phyloP scores from a whole-genome alignment of 805 yeast genomes.

The Huiozyma sinensis region DNA sequence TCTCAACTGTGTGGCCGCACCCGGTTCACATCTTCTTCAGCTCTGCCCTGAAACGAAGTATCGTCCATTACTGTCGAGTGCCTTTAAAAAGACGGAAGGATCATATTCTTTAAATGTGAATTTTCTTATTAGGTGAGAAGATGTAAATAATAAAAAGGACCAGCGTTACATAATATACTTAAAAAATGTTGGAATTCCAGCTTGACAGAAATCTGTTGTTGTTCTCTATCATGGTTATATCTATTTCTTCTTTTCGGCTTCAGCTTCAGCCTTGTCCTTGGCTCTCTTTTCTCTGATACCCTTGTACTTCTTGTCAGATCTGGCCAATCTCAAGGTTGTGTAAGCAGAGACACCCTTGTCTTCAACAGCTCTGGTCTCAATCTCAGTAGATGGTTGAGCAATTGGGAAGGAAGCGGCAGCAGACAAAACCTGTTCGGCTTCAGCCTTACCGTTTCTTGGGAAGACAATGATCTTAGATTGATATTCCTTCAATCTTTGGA shows the following conservation, averaged over 20 bases:
- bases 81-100: too few species aligned
- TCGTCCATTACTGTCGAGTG: too few species aligned
- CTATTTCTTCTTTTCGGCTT: conserved; percentile 97
- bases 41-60: too few species aligned
- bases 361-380: conserved; percentile 81
- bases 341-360: conserved; percentile 69
- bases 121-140: conserved; percentile 1
- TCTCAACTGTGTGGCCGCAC: too few species aligned
- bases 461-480: conserved; percentile 89
- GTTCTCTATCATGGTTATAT: background rate
- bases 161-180: background rate
- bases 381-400: conserved; percentile 61
- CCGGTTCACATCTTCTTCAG: too few species aligned
- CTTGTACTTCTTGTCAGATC: conserved; percentile 84
- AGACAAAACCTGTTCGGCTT: conserved; percentile 65
- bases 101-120: too few species aligned
- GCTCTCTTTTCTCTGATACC: conserved; percentile 99
- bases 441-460: conserved; percentile 84
- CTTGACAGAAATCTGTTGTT: too few species aligned
- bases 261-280: conserved; percentile 95
- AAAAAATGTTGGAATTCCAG: background rate
- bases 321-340: conserved; percentile 92
- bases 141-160: conserved; percentile 1
- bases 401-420: conserved; percentile 84
- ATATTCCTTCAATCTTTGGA: conserved; percentile 94